A percentile compares a stretch with the other conserved stretches of the same genome.
Evolutionary conservation across 441 rosid species (phyloP).

Genomic region (California macrophylla): DNA sequence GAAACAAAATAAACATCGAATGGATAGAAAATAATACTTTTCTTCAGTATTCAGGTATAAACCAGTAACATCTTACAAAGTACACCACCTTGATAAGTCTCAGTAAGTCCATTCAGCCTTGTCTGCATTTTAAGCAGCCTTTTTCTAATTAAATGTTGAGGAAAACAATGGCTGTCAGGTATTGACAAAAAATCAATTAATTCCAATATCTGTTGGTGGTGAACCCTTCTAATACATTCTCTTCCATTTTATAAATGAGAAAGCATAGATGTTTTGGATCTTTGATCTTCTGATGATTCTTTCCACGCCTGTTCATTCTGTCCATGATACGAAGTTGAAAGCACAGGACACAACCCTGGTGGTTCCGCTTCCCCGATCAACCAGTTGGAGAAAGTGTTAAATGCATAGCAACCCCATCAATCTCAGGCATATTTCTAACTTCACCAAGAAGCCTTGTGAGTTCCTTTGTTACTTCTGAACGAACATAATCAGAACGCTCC

Average conservation of each 20-base stretch:
- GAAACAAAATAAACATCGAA: not conserved
- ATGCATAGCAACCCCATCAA: slow-evolving; percentile 26
- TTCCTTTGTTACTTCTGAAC: slow-evolving; percentile 30
- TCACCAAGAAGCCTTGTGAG: slow-evolving; percentile 49
- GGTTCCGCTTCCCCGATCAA: not conserved
- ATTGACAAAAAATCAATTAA: not conserved
- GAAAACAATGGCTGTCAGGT: not conserved
- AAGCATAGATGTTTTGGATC: not conserved
- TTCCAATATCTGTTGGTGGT: not conserved
- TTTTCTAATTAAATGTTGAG: not conserved
- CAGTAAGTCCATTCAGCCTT: not conserved
- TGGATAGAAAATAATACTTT: not conserved
- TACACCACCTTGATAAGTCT: not conserved
- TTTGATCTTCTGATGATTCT: not conserved
- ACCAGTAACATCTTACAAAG: not conserved
- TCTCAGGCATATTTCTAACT: slow-evolving; percentile 48
- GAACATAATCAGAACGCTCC: slow-evolving; percentile 48
- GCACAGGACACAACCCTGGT: not conserved
- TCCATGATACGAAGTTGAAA: not conserved
- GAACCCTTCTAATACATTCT: not conserved
- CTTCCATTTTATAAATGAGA: not conserved
- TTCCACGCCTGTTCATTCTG: not conserved
- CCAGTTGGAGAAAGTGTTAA: slow-evolving; percentile 12
- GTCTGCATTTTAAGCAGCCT: not conserved
- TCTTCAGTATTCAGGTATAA: not conserved